Evolutionary conservation across 208 protist species (phyloP).

Genomic region (Leishmania tarentolae): DNA sequence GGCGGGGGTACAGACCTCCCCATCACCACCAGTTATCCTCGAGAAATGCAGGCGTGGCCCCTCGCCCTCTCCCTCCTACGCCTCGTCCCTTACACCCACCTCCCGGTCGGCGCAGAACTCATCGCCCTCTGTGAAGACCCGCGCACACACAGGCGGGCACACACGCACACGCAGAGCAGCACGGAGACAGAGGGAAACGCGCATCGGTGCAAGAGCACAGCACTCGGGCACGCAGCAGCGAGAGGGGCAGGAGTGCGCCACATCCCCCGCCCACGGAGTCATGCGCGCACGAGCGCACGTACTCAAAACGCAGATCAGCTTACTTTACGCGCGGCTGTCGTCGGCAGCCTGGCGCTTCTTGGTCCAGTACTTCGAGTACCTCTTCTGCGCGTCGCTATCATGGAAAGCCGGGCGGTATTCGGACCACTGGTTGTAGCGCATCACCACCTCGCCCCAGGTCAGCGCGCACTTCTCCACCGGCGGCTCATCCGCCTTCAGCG

Average conservation of each 20-base stretch:
- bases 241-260: background rate
- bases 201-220: background rate
- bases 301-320: background rate
- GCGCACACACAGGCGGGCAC: background rate
- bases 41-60: background rate
- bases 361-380: constrained; percentile 88
- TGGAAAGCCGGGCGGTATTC: constrained; percentile 88
- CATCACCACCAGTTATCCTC: background rate
- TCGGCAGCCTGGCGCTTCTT: constrained; percentile 78
- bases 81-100: background rate
- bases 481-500: constrained; percentile 66
- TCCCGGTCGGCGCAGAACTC: background rate
- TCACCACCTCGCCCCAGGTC: constrained; percentile 89
- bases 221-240: background rate
- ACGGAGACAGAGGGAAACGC: background rate
- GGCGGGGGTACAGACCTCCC: background rate
- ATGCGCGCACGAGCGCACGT: background rate
- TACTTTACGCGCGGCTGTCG: constrained; percentile 55
- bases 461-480: constrained; percentile 87
- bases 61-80: background rate
- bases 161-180: background rate
- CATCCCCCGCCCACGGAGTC: background rate
- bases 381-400: constrained; percentile 62
- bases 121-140: background rate
- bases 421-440: constrained; percentile 88